Evolutionary conservation across 805 yeast genomes (phyloP).

Genomic region (Barnettozyma wickerhamii): DNA sequence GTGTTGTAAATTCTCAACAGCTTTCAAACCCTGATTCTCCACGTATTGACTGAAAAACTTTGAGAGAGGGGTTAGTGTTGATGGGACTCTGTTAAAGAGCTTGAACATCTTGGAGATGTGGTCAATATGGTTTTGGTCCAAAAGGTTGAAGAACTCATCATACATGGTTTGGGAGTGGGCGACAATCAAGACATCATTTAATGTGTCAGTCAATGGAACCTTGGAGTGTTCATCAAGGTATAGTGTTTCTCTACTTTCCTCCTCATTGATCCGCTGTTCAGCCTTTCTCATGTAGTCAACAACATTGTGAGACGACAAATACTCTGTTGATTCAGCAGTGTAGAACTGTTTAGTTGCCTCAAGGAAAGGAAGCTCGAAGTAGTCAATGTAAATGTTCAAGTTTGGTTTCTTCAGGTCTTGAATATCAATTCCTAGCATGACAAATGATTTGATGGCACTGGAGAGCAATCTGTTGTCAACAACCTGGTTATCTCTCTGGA

Average conservation of each 20-base stretch:
- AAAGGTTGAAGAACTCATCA: slow-evolving; percentile 67
- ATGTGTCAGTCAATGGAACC: slow-evolving; percentile 66
- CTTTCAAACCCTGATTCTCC: slow-evolving; percentile 54
- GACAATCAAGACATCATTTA: slow-evolving; percentile 73
- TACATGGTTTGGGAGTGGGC: slow-evolving; percentile 75
- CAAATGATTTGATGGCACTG: slow-evolving; percentile 80
- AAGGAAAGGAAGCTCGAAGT: slow-evolving; percentile 75
- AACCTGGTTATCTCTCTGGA: slow-evolving; percentile 74
- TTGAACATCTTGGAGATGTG: slow-evolving; percentile 77
- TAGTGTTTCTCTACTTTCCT: slow-evolving; percentile 69
- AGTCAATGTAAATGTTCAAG: slow-evolving; percentile 72
- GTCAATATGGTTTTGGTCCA: slow-evolving; percentile 65
- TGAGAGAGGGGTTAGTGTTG: slow-evolving; percentile 75
- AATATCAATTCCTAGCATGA: slow-evolving; percentile 83
- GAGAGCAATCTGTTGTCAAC: slow-evolving; percentile 65
- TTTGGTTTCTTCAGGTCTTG: slow-evolving; percentile 85
- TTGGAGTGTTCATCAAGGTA: slow-evolving; percentile 85
- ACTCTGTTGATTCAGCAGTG: slow-evolving; percentile 59
- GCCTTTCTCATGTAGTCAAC: slow-evolving; percentile 90
- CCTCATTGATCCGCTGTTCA: slow-evolving; percentile 77
- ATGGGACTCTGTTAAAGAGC: slow-evolving; percentile 72
- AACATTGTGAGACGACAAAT: slow-evolving; percentile 69
- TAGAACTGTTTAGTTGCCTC: slow-evolving; percentile 66
- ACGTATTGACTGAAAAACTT: slow-evolving; percentile 69
- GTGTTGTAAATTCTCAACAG: slow-evolving; percentile 53